These are phyloP conservation scores for Chrysoporthe deuterocubensis DNA, from an alignment of 2,329 filamentous ascomycete genomes.

Conservation along the genomic window DNA sequence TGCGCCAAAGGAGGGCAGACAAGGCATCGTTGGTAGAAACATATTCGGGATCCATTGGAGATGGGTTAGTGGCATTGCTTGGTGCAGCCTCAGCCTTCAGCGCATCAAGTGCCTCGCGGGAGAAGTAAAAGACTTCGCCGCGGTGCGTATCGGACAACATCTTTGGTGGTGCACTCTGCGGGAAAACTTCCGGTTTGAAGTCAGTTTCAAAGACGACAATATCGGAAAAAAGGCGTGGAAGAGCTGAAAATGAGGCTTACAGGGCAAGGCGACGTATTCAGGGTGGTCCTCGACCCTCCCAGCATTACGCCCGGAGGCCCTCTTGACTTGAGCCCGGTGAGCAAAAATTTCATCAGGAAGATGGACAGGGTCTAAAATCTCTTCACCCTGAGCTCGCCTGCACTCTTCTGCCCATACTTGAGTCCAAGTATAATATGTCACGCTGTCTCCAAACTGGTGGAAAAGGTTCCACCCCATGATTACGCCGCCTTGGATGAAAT, in stretches of 20 bases:
- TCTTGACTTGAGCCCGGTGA: slow-evolving; percentile 37
- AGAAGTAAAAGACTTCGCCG: slow-evolving; percentile 39
- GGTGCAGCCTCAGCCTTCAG: slow-evolving; percentile 40
- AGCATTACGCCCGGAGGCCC: slow-evolving; percentile 35
- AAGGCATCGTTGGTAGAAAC: slow-evolving; percentile 42
- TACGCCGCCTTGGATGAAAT: slow-evolving; percentile 37
- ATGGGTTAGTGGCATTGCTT: slow-evolving; percentile 33
- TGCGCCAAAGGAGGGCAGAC: slow-evolving; percentile 44
- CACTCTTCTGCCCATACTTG: slow-evolving; percentile 43
- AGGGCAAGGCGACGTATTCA: slow-evolving; percentile 39
- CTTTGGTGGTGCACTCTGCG: slow-evolving; percentile 38
- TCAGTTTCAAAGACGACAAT: neutral
- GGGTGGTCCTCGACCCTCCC: slow-evolving; percentile 38
- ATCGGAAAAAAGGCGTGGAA: too few relatives aligned
- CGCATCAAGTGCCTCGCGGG: slow-evolving; percentile 33
- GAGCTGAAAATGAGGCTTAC: neutral
- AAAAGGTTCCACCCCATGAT: slow-evolving; percentile 35
- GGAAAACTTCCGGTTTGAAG: slow-evolving; percentile 31
- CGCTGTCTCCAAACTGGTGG: slow-evolving; percentile 42
- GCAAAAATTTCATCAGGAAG: slow-evolving; percentile 36
- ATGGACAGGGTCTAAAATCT: slow-evolving; percentile 32
- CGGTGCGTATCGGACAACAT: slow-evolving; percentile 38
- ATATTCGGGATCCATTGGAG: slow-evolving; percentile 31
- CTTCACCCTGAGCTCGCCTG: slow-evolving; percentile 37
- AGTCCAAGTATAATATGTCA: slow-evolving; percentile 37